Conservation (phyloP, 1,284 basidiomycete species). For the Microbotryum scabiosae region DNA sequence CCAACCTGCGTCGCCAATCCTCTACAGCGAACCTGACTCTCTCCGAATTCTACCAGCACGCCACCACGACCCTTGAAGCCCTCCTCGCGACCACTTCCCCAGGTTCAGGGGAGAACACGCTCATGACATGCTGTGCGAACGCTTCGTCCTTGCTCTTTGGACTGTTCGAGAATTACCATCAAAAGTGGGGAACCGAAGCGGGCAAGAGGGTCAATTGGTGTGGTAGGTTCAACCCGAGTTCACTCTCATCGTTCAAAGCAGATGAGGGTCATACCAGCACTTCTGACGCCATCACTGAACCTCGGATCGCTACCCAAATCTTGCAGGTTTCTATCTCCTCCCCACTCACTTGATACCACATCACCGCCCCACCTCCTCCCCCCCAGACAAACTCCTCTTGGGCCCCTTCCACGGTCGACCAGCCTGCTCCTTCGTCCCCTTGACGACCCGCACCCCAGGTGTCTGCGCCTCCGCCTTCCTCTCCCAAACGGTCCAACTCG, state of each 20-base stretch:
- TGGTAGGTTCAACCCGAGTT: conserved; percentile 5
- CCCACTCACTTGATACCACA: conserved; percentile 36
- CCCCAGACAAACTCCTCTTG: conserved; percentile 35
- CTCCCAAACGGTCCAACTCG: conserved; percentile 36
- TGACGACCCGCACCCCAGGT: conserved; percentile 32
- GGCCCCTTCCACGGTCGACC: conserved; percentile 43
- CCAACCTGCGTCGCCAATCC: not conserved
- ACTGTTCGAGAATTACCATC: conserved; percentile 22
- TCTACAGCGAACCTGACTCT: conserved; percentile 29
- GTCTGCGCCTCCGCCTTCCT: conserved; percentile 41
- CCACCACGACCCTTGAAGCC: conserved; percentile 32
- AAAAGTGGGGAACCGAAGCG: conserved; percentile 8
- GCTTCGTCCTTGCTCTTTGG: conserved; percentile 22
- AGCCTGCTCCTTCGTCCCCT: conserved; percentile 37
- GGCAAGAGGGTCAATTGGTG: conserved; percentile 27
- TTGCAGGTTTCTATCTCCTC: conserved; percentile 41
- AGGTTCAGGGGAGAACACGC: conserved; percentile 8
- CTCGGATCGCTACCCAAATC: not conserved
- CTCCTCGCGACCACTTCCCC: conserved; percentile 32
- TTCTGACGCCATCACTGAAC: not conserved
- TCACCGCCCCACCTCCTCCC: conserved; percentile 8
- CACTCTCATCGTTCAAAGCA: not conserved
- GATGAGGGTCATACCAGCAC: too few relatives aligned
- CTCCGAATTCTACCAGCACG: conserved; percentile 40
- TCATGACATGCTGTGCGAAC: conserved; percentile 18